Conservation (phyloP, 768 basidiomycete genomes). For the Amanita rubescens region DNA sequence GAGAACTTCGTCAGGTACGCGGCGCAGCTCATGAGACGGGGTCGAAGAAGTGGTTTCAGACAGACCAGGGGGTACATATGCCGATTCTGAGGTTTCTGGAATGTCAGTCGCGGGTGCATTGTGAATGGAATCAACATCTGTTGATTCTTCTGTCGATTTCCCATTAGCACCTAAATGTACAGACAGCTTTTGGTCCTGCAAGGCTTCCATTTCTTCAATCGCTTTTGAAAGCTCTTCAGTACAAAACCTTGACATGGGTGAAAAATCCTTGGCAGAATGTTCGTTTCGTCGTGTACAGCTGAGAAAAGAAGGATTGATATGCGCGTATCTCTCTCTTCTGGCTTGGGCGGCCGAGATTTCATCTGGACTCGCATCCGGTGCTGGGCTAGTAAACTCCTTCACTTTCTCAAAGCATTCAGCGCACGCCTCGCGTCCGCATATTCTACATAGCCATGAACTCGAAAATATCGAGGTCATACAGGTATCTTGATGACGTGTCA, state of each 20-base stretch:
- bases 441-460: constrained; percentile 83
- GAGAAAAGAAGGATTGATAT: constrained; percentile 67
- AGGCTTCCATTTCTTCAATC: constrained; percentile 60
- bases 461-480: constrained; percentile 93
- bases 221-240: constrained; percentile 54
- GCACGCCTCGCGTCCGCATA: constrained; percentile 88
- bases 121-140: background rate
- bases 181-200: constrained; percentile 26
- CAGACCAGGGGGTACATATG: constrained; percentile 21
- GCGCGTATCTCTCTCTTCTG: constrained; percentile 51
- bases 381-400: constrained; percentile 50
- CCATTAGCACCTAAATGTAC: background rate
- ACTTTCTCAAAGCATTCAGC: constrained; percentile 75
- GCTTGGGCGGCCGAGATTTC: constrained; percentile 44
- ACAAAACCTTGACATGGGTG: constrained; percentile 75
- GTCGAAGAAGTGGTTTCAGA: constrained; percentile 22
- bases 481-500: constrained; percentile 48
- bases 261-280: constrained; percentile 60
- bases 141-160: background rate
- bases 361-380: constrained; percentile 36
- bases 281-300: constrained; percentile 66
- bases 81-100: constrained; percentile 4
- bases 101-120: background rate
- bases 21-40: constrained; percentile 38
- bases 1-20: constrained; percentile 41